These are phyloP conservation scores for Fusarium temperatum DNA, from an alignment of 2,329 filamentous ascomycete genomes.

Conservation along the genomic window DNA sequence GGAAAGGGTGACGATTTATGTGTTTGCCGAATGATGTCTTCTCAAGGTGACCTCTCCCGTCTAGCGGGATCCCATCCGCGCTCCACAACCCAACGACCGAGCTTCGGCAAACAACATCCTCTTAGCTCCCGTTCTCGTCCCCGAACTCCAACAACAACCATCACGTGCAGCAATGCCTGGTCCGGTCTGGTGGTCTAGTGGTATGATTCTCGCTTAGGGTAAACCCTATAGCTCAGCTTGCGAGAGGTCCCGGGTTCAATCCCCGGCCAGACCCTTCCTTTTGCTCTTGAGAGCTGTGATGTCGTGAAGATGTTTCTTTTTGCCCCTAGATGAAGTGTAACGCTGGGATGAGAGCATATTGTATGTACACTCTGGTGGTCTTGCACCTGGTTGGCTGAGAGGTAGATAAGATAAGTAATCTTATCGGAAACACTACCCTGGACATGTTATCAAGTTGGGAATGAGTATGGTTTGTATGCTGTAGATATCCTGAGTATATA, in stretches of 20 bases:
- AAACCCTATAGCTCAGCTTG: slow-evolving; percentile 49
- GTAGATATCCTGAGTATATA: fast-evolving
- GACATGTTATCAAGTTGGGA: background rate
- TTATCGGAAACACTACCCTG: background rate
- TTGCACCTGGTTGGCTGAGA: background rate
- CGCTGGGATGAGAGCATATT: background rate
- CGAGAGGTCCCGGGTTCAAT: slow-evolving; percentile 59
- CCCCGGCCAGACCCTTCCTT: slow-evolving; percentile 54
- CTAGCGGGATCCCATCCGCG: background rate
- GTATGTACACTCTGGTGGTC: background rate
- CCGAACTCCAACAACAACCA: background rate
- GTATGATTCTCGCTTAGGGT: slow-evolving; percentile 78
- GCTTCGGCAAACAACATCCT: background rate
- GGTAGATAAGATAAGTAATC: background rate
- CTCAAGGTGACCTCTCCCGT: background rate
- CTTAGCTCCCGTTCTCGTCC: fast-evolving
- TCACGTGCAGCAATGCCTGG: background rate
- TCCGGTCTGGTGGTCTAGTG: slow-evolving; percentile 67
- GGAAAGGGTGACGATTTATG: fast-evolving
- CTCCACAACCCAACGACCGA: background rate
- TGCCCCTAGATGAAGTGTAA: background rate
- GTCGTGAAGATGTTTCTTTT: fast-evolving
- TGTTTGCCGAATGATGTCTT: no score
- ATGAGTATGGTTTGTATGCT: fast-evolving
- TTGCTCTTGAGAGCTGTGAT: slow-evolving; percentile 25